phyloP scores from a whole-genome alignment of 306 rosid species.

The Quercus dentata region DNA sequence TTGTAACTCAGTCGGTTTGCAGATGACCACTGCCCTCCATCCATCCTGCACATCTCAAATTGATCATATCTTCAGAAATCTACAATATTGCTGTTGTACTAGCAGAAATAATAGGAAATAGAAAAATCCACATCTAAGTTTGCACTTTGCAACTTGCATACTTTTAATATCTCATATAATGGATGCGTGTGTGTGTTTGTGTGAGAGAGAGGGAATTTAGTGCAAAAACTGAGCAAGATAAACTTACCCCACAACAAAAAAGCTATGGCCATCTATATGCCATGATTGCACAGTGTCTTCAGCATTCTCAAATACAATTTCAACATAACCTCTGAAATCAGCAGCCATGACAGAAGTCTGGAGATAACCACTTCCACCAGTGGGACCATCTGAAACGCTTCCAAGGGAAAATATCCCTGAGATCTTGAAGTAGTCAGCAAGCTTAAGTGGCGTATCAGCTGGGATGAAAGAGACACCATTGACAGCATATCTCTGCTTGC shows the following conservation, averaged over 20 bases:
- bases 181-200: too few species aligned
- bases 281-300: constrained; percentile 72
- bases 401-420: constrained; percentile 63
- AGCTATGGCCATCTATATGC: constrained; percentile 77
- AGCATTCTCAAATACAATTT: constrained; percentile 71
- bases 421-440: constrained; percentile 83
- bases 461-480: constrained; percentile 75
- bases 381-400: constrained; percentile 57
- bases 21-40: constrained; percentile 76
- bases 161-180: not conserved
- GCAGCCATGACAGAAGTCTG: constrained; percentile 79
- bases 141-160: not conserved
- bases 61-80: not conserved
- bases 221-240: not conserved
- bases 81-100: not conserved
- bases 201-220: not conserved
- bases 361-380: constrained; percentile 59
- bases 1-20: constrained; percentile 63
- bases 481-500: constrained; percentile 79
- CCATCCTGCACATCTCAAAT: constrained; percentile 54
- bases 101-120: not conserved
- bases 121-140: not conserved
- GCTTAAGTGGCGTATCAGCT: constrained; percentile 79
- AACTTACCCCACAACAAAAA: constrained; percentile 84
- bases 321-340: constrained; percentile 58